Conservation (phyloP, 495 filamentous ascomycete genomes). For the Massariosphaeria phaeospora region DNA sequence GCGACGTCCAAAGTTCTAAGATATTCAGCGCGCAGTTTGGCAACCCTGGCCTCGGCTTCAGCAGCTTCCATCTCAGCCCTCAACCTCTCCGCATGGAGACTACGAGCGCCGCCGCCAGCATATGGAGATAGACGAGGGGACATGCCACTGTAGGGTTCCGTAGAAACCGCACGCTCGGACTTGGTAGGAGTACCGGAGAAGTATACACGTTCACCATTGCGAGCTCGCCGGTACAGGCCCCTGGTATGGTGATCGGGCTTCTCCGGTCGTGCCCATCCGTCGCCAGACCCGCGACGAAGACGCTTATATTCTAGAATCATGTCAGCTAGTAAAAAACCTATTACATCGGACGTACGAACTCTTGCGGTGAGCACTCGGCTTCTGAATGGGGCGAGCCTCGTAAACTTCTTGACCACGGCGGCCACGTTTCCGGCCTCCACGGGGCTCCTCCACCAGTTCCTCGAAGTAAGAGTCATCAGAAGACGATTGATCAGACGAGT, state of each 20-base stretch:
- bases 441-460: slow-evolving; percentile 1
- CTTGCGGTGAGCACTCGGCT: not conserved
- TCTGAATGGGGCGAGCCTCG: slow-evolving; percentile 1
- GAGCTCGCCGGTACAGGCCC: not conserved
- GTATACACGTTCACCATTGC: not conserved
- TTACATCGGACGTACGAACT: not conserved
- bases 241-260: not conserved
- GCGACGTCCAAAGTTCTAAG: not conserved
- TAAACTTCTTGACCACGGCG: not conserved
- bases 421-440: not conserved
- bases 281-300: slow-evolving; percentile 3
- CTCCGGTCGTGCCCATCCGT: slow-evolving; percentile 6
- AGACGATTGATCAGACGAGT: not conserved
- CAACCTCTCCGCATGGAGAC: not conserved
- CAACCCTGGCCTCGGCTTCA: slow-evolving; percentile 10
- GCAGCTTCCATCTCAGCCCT: slow-evolving; percentile 6
- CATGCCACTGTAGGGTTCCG: not conserved
- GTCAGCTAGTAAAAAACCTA: not conserved
- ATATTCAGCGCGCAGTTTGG: not conserved
- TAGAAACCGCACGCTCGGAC: not conserved
- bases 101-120: not conserved
- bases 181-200: not conserved
- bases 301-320: not conserved
- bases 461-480: not conserved
- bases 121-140: not conserved